Evolutionary conservation across 108 stramenopile species (phyloP), one percentile per base, ranked within the genome.

Genomic region (Cyclotella sp.): DNA sequence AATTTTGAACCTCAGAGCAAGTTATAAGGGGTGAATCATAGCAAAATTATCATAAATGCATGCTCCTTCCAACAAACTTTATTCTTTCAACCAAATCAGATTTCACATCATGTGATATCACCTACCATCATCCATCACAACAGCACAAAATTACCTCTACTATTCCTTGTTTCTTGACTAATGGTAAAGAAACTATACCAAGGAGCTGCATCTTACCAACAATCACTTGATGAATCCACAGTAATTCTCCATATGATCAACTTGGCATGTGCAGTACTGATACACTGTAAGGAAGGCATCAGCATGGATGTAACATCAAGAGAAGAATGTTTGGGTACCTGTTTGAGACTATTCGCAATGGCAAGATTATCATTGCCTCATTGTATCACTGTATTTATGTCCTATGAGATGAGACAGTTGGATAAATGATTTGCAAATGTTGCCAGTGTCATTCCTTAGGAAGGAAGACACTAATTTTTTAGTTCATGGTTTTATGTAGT

Each of bases 161-260:
- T 68, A 18, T 26, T 24, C 4, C 28, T 68, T 9, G 29, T 68
- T 18, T 49, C 66, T 9, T 7, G 49, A 47, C 22, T 49, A 21
- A 46, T 68, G 26, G 66, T 51, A 52, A 47, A 51, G 66, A 68
- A 68, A 29, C 66, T 68, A 14, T 68, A 29, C 66, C 13, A 8
- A 27, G 21, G 28, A 10, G 66, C 66, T 6, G 16, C 6, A 19
- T 65, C 63, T 7, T 44, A 45, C 21, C 63, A 46, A 42, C 4
- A 40, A 9, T 68, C 49, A 12, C 43, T 29, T 24, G 47, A 68
- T 28, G 8, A 11, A 28, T 68, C 66, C 5, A 68, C 66, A 12
- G 3, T 68, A 3, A 39, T 51, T 29, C 11, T 68, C 22, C 46
- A 49, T 16, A 68, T 68, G 3, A 22, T 11, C 22, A 49, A 46